A percentile compares a stretch with the other conserved stretches of the same genome.
These are phyloP conservation scores for Xylariaceae sp. DNA, from an alignment of 2,329 filamentous ascomycete species.

Conservation along the genomic window DNA sequence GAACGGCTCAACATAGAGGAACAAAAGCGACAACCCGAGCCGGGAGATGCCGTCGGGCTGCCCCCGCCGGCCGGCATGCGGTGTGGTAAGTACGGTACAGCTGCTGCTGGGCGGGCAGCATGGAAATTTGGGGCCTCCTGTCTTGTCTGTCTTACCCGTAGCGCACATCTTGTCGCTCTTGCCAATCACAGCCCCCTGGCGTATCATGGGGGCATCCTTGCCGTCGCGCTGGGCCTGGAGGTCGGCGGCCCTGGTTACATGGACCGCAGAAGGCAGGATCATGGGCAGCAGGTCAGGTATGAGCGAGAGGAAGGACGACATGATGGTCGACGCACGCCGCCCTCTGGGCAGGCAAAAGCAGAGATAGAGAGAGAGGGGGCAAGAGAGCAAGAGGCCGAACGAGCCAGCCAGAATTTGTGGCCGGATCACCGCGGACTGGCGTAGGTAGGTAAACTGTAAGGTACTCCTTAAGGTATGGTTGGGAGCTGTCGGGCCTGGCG, in stretches of 20 bases:
- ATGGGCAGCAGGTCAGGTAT: slow-evolving; percentile 53
- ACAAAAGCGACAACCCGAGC: background rate
- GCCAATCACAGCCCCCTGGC: slow-evolving; percentile 51
- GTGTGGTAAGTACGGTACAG: no score
- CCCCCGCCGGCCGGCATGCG: no score
- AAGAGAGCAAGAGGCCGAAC: no score
- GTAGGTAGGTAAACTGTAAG: no score
- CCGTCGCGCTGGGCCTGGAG: slow-evolving; percentile 31
- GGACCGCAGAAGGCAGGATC: slow-evolving; percentile 50
- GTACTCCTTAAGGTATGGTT: no score
- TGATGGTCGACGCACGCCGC: slow-evolving; percentile 8
- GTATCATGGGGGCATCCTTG: slow-evolving; percentile 25
- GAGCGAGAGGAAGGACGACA: slow-evolving; percentile 48
- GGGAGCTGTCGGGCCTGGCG: no score
- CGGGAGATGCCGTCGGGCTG: background rate
- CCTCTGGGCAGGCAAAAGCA: slow-evolving; percentile 2
- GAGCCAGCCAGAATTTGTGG: no score
- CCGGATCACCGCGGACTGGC: no score
- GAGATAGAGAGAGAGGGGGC: no score
- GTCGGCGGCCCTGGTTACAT: slow-evolving; percentile 42
- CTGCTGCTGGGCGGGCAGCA: no score
- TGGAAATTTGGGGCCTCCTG: background rate
- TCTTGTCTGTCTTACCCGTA: slow-evolving; percentile 43
- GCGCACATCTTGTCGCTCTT: slow-evolving; percentile 60
- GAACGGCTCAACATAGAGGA: no score